Conservation (phyloP, 2,329 filamentous ascomycete species). For the Colletotrichum navitas region DNA sequence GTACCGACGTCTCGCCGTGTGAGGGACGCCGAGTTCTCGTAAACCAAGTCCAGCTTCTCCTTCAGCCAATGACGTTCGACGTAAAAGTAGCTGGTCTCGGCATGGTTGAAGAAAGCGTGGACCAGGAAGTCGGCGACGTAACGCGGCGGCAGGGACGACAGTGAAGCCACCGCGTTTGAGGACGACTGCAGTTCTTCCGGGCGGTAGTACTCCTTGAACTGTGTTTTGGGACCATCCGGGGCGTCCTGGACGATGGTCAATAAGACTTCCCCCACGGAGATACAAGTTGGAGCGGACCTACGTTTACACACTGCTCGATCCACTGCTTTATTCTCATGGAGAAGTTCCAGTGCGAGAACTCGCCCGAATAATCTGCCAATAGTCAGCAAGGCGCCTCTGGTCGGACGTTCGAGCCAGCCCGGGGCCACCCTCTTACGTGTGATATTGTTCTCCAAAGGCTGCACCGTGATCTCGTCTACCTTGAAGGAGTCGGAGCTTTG, state of each 20-base stretch:
- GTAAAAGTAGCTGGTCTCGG: constrained; percentile 63
- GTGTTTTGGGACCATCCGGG: constrained; percentile 41
- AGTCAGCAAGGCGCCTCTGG: constrained; percentile 10
- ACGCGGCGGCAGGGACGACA: constrained; percentile 59
- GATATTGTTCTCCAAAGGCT: constrained; percentile 56
- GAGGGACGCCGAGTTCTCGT: constrained; percentile 54
- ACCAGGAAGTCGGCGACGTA: constrained; percentile 62
- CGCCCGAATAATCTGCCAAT: constrained; percentile 61
- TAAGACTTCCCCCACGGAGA: not conserved
- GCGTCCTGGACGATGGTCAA: constrained; percentile 23
- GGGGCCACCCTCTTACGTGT: constrained; percentile 51
- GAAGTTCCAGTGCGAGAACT: constrained; percentile 67
- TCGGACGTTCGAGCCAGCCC: not conserved
- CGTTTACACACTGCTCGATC: constrained; percentile 57
- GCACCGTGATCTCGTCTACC: constrained; percentile 51
- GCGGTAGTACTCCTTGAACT: constrained; percentile 58
- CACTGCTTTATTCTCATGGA: constrained; percentile 64
- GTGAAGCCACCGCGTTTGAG: constrained; percentile 53
- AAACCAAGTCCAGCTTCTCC: constrained; percentile 56
- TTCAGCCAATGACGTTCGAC: constrained; percentile 59
- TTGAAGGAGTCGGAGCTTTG: constrained; percentile 36
- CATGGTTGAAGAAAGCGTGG: constrained; percentile 61
- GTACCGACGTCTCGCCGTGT: constrained; percentile 57
- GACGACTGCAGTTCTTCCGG: constrained; percentile 60
- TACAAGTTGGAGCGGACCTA: constrained; percentile 38